A percentile compares a stretch with the other conserved stretches of the same genome.
phyloP scores from a whole-genome alignment of 352 stramenopile species.

The Phytophthora podocarpi region DNA sequence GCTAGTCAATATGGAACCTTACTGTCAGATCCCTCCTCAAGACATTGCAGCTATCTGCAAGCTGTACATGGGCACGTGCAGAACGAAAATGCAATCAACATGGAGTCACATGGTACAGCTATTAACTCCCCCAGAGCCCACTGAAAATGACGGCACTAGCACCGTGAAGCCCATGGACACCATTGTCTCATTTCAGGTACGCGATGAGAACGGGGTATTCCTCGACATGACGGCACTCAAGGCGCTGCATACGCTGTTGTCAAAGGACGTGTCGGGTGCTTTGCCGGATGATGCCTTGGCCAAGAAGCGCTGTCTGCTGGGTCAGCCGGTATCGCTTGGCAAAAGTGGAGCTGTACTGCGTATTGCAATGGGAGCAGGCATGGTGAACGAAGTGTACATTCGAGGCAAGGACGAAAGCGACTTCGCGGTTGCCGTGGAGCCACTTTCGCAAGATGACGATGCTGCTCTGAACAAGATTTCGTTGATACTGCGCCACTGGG shows the following conservation, averaged over 20 bases:
- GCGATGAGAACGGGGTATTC: constrained; percentile 42
- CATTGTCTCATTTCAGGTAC: constrained; percentile 85
- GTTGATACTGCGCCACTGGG: constrained; percentile 75
- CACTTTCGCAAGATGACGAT: constrained; percentile 59
- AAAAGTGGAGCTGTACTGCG: constrained; percentile 75
- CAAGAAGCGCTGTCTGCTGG: constrained; percentile 73
- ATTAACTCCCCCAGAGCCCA: constrained; percentile 28
- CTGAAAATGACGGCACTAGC: constrained; percentile 18
- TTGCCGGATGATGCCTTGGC: constrained; percentile 50
- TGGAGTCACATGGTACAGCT: constrained; percentile 59
- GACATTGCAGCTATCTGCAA: constrained; percentile 55
- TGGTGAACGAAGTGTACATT: constrained; percentile 78
- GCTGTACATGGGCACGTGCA: constrained; percentile 65
- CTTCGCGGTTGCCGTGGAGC: constrained; percentile 38
- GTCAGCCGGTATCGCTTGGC: constrained; percentile 82
- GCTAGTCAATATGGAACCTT: constrained; percentile 83
- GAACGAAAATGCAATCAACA: constrained; percentile 43
- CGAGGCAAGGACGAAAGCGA: constrained; percentile 39
- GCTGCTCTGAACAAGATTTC: constrained; percentile 69
- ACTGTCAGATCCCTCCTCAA: constrained; percentile 54
- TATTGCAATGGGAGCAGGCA: constrained; percentile 88
- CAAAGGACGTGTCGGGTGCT: constrained; percentile 67
- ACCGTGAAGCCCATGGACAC: constrained; percentile 60
- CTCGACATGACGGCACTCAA: constrained; percentile 60
- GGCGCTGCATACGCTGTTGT: constrained; percentile 69